These are phyloP conservation scores for Parsonsia alboflavescens DNA, from an alignment of 257 asterid genomes.

Conservation along the genomic window DNA sequence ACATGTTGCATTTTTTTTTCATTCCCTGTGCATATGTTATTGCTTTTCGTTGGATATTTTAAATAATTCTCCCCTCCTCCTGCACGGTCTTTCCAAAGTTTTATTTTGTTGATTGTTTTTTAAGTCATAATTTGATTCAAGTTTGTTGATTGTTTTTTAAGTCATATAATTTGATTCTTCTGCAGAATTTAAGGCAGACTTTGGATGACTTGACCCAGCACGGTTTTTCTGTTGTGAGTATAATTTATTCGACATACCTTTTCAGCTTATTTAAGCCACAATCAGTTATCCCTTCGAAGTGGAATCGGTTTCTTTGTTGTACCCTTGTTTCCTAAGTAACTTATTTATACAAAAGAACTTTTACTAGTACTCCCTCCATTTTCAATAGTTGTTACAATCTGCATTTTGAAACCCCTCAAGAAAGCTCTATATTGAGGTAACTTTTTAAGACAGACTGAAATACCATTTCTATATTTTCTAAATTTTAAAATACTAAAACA, in stretches of 20 bases:
- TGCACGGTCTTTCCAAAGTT: background rate
- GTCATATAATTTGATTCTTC: slow-evolving; percentile 13
- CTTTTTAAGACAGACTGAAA: no score
- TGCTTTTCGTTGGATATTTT: background rate
- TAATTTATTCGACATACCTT: slow-evolving; percentile 14
- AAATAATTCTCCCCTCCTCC: background rate
- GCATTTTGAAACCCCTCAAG: no score
- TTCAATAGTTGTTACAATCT: no score
- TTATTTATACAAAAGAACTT: background rate
- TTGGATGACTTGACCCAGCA: slow-evolving; percentile 90
- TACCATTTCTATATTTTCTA: no score
- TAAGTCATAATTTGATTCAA: slow-evolving; percentile 10
- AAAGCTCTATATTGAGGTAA: no score
- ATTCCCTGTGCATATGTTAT: background rate
- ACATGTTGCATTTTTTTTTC: background rate
- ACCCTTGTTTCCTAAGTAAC: background rate
- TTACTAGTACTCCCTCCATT: background rate
- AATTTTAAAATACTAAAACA: no score
- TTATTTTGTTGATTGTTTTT: slow-evolving; percentile 5
- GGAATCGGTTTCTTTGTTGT: background rate
- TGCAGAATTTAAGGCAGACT: slow-evolving; percentile 93
- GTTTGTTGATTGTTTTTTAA: slow-evolving; percentile 8
- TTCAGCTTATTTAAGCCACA: slow-evolving; percentile 9
- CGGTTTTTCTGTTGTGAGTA: slow-evolving; percentile 96
- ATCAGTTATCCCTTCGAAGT: background rate